Evolutionary conservation across 441 rosid genomes (phyloP).

Genomic region (Erysimum pusillum): DNA sequence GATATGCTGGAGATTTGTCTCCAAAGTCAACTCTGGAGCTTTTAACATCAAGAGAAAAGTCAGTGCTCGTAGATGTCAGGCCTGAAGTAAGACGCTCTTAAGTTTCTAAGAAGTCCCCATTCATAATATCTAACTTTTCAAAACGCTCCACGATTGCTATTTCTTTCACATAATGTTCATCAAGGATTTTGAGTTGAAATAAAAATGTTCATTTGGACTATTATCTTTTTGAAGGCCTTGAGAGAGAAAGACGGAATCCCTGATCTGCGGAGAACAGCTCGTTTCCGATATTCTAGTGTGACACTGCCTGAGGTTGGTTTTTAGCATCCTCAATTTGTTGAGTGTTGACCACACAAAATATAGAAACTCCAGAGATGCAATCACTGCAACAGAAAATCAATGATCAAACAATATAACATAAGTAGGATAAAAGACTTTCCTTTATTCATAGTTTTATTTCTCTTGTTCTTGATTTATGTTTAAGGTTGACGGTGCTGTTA

Average conservation of each 20-base stretch:
- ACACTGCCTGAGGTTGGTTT: constrained; percentile 80
- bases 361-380: constrained; percentile 15
- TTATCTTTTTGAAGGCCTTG: constrained; percentile 59
- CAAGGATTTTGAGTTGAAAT: constrained; percentile 25
- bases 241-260: constrained; percentile 95
- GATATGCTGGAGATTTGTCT: constrained; percentile 95
- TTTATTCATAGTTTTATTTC: constrained; percentile 40
- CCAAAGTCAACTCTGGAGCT: constrained; percentile 80
- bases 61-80: constrained; percentile 88
- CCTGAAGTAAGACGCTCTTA: constrained; percentile 87
- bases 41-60: constrained; percentile 71
- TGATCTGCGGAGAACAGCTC: constrained; percentile 89
- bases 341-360: constrained; percentile 24
- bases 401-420: background rate
- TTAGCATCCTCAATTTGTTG: constrained; percentile 36
- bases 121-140: constrained; percentile 7
- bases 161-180: constrained; percentile 26
- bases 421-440: background rate
- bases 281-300: constrained; percentile 86
- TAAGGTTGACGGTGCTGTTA: constrained; percentile 71
- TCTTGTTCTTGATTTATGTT: constrained; percentile 42
- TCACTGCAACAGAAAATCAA: constrained; percentile 9
- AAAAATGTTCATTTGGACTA: constrained; percentile 28
- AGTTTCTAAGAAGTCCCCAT: constrained; percentile 48
- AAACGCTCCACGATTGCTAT: constrained; percentile 9